Conservation (phyloP, 1,139 yeast genomes). For the Candida sp. region DNA sequence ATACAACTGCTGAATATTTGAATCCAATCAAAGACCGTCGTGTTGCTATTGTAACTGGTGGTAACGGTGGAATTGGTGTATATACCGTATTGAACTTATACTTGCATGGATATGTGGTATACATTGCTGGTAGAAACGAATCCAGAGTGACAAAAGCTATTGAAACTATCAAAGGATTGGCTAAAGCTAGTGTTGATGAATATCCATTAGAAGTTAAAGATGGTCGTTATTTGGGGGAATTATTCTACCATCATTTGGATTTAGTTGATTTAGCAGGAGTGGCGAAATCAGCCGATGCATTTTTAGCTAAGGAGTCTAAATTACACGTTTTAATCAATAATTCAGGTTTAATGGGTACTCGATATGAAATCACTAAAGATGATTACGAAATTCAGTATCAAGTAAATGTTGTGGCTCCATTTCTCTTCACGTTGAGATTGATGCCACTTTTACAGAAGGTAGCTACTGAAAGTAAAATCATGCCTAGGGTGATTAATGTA, state of each 20-base stretch:
- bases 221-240: conserved; percentile 47
- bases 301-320: conserved; percentile 45
- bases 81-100: conserved; percentile 71
- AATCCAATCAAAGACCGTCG: conserved; percentile 42
- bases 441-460: conserved; percentile 51
- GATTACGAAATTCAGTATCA: conserved; percentile 80
- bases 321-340: conserved; percentile 69
- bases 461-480: conserved; percentile 16
- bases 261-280: conserved; percentile 58
- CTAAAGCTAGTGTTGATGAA: conserved; percentile 26
- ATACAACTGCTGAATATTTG: conserved; percentile 29
- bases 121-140: conserved; percentile 67
- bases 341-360: conserved; percentile 82
- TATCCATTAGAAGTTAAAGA: conserved; percentile 13
- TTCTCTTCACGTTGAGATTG: conserved; percentile 61
- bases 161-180: conserved; percentile 51
- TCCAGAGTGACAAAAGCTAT: conserved; percentile 56
- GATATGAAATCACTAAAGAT: conserved; percentile 61
- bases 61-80: conserved; percentile 79
- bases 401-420: conserved; percentile 76
- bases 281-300: conserved; percentile 48
- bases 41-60: conserved; percentile 76
- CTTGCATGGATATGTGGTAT: conserved; percentile 73
- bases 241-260: conserved; percentile 61
- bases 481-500: conserved; percentile 63